Evolutionary conservation across 495 filamentous ascomycete genomes (phyloP), one percentile per base, ranked within the genome.

Genomic region (Penicillium psychrofluorescens): DNA sequence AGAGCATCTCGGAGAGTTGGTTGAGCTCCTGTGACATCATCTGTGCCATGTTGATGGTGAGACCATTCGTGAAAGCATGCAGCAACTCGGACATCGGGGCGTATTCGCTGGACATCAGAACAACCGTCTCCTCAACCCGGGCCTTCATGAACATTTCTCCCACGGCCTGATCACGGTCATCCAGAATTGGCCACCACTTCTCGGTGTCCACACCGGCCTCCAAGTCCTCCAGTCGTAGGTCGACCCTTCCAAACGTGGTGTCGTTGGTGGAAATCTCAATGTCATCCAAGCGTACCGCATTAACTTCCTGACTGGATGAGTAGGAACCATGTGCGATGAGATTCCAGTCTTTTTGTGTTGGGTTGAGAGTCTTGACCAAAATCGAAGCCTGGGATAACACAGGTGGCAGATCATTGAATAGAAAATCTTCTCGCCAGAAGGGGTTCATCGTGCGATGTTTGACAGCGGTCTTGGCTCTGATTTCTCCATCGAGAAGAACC

Each of bases 401-500:
- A 0, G 87, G 74, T 2, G 92, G 89, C 11, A 98, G 73, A 63
- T 96, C 90, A 34, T 70, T 67, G 56, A 96, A 95, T 37, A 85
- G 79, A 53, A 88, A 90, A 35, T 91, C 89, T 68, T 97, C 92
- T 28, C 90, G 76, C 92, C 94, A 99, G 51, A 97, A 95, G 0
- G 90, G 92, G 55, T 81, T 88, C 40, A 78, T 80, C 11, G 85
- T 90, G 43, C 88, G 85, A 45, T 76, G 73, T 62, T 90, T 90
- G 14, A 86, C 82, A 22, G 84, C 83, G 8, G 92, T 96, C 48
- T 87, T 83, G 11, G 87, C 87, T 43, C 91, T 77, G 29, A 91
- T 79, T 53, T 97, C 89, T 10, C 86, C 86, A 63, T 97, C 92
- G 10, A 99, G 67, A 4, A 91, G 75, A n/a, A 96, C 80, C 64